These are phyloP conservation scores for Juglanconis juglandina DNA, from an alignment of 2,329 filamentous ascomycete genomes.

Conservation along the genomic window DNA sequence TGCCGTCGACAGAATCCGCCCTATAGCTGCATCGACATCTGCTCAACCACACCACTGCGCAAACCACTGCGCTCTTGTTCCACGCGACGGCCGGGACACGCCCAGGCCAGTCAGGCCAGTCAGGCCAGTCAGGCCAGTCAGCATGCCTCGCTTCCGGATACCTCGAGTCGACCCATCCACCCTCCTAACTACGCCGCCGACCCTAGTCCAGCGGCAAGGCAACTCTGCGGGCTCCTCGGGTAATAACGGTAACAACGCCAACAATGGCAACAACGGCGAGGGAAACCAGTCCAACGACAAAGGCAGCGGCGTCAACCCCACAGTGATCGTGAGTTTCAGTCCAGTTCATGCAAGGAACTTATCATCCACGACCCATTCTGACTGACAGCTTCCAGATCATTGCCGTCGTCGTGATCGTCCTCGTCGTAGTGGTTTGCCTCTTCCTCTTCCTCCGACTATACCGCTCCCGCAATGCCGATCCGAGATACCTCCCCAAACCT, in stretches of 20 bases:
- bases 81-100: background rate
- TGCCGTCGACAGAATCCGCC: background rate
- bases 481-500: slow-evolving; percentile 48
- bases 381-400: slow-evolving; percentile 21
- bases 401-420: slow-evolving; percentile 22
- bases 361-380: background rate
- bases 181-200: background rate
- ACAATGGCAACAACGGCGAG: background rate
- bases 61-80: background rate
- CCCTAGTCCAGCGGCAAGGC: background rate
- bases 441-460: slow-evolving; percentile 22
- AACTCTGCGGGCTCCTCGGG: background rate
- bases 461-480: slow-evolving; percentile 36
- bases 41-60: background rate
- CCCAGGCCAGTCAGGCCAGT: background rate
- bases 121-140: background rate
- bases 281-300: background rate
- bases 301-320: slow-evolving; percentile 1
- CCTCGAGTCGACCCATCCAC: background rate
- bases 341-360: background rate
- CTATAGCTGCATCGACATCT: slow-evolving; percentile 1
- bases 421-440: slow-evolving; percentile 21
- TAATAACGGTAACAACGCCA: background rate
- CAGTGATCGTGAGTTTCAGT: slow-evolving; percentile 9
- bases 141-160: background rate